Percentiles rank a stretch among this genome's conserved stretches.
Evolutionary conservation across 2,329 filamentous ascomycete species (phyloP).

Genomic region (Septoria linicola): DNA sequence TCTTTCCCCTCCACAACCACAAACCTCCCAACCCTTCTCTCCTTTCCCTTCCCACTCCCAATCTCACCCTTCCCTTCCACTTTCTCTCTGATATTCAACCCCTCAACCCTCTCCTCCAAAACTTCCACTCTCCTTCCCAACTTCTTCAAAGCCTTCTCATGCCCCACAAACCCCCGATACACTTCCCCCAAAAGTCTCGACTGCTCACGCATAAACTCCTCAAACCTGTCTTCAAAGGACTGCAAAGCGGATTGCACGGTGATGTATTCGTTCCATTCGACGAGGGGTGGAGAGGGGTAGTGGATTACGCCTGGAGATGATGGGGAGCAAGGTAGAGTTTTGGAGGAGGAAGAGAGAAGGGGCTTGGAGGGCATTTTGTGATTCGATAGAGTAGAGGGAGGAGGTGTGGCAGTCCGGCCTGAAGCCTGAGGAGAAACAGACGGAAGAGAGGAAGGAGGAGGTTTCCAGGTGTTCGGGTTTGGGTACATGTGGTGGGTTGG

Average conservation of each 20-base stretch:
- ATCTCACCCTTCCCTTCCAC: too few species aligned
- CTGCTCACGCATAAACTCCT: constrained; percentile 2
- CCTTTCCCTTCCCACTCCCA: too few species aligned
- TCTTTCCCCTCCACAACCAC: too few species aligned
- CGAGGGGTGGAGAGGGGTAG: not conserved
- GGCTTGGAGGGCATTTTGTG: too few species aligned
- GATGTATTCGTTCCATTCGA: not conserved
- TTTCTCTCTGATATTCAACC: not conserved
- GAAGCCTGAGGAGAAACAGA: not conserved
- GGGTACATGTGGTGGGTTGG: not conserved
- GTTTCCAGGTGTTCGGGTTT: not conserved
- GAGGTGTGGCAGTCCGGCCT: not conserved
- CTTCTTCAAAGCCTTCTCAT: not conserved
- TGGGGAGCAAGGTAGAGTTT: not conserved
- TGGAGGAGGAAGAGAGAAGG: too few species aligned
- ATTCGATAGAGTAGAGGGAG: too few species aligned
- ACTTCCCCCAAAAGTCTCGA: not conserved
- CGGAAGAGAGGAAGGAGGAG: not conserved
- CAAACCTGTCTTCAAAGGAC: not conserved
- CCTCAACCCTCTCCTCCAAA: not conserved
- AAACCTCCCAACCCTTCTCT: too few species aligned
- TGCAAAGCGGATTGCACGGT: not conserved
- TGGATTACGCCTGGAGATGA: not conserved
- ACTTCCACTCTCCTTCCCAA: not conserved
- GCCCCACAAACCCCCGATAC: not conserved